A percentile compares a stretch with the other conserved stretches of the same genome.
Evolutionary conservation across 2,329 filamentous ascomycete genomes (phyloP).

Genomic region (Microcyclospora tardicrescens): DNA sequence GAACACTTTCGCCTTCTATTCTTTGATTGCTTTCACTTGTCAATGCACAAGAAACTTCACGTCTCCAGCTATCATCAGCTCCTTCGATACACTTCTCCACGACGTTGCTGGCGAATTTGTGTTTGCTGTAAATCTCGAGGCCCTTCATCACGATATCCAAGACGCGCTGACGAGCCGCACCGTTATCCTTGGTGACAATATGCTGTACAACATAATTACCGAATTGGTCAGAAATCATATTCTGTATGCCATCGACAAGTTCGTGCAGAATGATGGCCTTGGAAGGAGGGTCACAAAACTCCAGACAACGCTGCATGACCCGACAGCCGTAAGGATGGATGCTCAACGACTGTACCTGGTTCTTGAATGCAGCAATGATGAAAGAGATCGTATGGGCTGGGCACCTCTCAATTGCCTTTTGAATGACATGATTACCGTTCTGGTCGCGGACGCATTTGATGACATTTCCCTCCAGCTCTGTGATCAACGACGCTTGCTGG

Average conservation of each 20-base stretch:
- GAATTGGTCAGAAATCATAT: constrained; percentile 72
- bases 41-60: constrained; percentile 48
- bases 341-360: constrained; percentile 60
- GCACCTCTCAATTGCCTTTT: constrained; percentile 77
- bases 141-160: constrained; percentile 60
- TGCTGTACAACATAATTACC: constrained; percentile 97
- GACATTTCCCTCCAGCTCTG: constrained; percentile 67
- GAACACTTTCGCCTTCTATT: constrained; percentile 46
- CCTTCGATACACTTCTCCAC: constrained; percentile 81
- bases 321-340: constrained; percentile 79
- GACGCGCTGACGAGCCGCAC: constrained; percentile 58
- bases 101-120: constrained; percentile 95
- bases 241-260: constrained; percentile 57
- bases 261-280: constrained; percentile 63
- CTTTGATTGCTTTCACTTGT: constrained; percentile 51
- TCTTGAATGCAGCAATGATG: constrained; percentile 68
- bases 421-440: constrained; percentile 93
- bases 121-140: constrained; percentile 67
- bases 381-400: constrained; percentile 69
- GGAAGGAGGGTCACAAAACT: constrained; percentile 57
- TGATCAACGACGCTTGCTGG: constrained; percentile 72
- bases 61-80: constrained; percentile 56
- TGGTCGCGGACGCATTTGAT: constrained; percentile 69
- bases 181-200: constrained; percentile 65
- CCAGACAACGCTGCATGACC: constrained; percentile 83